Evolutionary conservation across 495 filamentous ascomycete genomes (phyloP).

Genomic region (Neurospora sp.): DNA sequence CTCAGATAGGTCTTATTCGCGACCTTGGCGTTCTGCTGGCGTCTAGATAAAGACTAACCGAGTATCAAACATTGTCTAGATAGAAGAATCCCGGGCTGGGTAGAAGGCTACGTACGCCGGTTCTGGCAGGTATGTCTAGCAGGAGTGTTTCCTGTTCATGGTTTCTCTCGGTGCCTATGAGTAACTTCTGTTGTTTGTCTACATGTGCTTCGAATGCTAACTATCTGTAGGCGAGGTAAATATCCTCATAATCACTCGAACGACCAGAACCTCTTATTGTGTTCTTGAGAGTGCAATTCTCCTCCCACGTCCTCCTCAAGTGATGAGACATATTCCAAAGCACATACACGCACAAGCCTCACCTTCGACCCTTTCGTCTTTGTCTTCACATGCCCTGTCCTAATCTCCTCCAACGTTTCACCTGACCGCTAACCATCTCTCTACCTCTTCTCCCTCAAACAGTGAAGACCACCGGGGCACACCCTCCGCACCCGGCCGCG

Average conservation of each 20-base stretch:
- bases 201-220: neutral
- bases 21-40: neutral
- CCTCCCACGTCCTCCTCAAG: neutral
- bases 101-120: constrained; percentile 84
- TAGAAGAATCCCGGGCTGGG: constrained; percentile 76
- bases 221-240: neutral
- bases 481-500: constrained; percentile 72
- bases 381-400: neutral
- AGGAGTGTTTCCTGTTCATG: neutral
- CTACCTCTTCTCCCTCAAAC: neutral
- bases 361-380: neutral
- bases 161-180: neutral
- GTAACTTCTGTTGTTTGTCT: neutral
- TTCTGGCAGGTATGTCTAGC: constrained; percentile 79
- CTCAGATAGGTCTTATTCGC: neutral
- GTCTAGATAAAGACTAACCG: constrained; percentile 9
- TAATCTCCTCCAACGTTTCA: neutral
- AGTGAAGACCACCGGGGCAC: constrained; percentile 95
- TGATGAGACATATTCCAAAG: neutral
- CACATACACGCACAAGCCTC: neutral
- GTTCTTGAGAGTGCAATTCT: neutral
- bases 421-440: neutral
- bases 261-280: neutral
- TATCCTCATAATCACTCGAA: neutral
- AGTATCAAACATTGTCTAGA: constrained; percentile 38